These are phyloP conservation scores for Cryptosporidium sp. DNA, from an alignment of 169 alveolate species.

Conservation along the genomic window DNA sequence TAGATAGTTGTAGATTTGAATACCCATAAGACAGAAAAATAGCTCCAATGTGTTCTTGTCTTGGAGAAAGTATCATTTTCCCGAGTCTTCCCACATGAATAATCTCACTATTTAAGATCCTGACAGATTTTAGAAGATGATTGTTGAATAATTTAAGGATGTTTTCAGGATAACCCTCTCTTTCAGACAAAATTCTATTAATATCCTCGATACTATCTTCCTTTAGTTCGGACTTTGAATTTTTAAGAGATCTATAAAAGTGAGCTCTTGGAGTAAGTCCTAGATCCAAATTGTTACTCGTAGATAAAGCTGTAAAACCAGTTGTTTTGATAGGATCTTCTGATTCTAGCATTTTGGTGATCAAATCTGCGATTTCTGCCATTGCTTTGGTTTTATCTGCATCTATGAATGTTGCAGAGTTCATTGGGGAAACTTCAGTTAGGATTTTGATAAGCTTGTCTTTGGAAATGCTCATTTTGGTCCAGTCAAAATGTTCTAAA, in stretches of 20 bases:
- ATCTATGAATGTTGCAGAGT: slow-evolving; percentile 38
- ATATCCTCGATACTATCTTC: not conserved
- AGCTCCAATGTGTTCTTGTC: slow-evolving; percentile 47
- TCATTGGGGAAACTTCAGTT: slow-evolving; percentile 12
- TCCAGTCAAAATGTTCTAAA: slow-evolving; percentile 9
- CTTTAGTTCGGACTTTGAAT: not conserved
- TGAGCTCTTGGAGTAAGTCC: slow-evolving; percentile 26
- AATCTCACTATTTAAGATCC: slow-evolving; percentile 17
- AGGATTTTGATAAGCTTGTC: not conserved
- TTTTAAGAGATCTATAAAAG: not conserved
- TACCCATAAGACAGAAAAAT: slow-evolving; percentile 56
- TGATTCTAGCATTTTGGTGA: slow-evolving; percentile 10
- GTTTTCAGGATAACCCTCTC: slow-evolving; percentile 5
- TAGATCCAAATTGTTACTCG: not conserved
- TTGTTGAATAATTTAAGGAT: not conserved
- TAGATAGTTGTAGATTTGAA: slow-evolving; percentile 18
- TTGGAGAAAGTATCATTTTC: slow-evolving; percentile 10
- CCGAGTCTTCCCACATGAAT: slow-evolving; percentile 53
- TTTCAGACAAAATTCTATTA: not conserved
- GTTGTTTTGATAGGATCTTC: slow-evolving; percentile 6
- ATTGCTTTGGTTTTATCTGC: not conserved
- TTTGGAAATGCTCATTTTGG: slow-evolving; percentile 17
- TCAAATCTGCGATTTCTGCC: slow-evolving; percentile 22
- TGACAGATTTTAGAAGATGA: not conserved
- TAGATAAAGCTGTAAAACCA: not conserved